Conservation (phyloP, 2,329 filamentous ascomycete genomes). For the Fusarium pilosicola region DNA sequence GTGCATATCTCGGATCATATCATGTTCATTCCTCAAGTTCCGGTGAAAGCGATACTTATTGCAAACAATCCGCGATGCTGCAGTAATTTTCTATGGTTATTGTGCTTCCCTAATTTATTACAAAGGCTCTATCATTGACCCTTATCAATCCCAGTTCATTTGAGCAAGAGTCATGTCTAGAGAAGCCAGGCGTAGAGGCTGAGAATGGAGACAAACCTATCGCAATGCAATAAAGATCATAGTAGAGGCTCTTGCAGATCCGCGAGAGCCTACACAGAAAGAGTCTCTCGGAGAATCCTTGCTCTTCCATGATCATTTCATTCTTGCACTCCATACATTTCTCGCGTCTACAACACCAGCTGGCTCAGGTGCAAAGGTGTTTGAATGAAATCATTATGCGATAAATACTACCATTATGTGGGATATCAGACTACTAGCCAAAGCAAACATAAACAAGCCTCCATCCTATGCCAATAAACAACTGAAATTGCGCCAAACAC, state of each 20-base stretch:
- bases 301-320: background rate
- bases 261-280: background rate
- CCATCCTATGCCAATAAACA: conserved; percentile 9
- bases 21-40: background rate
- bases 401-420: conserved; percentile 26
- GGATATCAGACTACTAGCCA: conserved; percentile 25
- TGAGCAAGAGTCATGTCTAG: background rate
- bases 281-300: background rate
- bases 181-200: background rate
- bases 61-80: background rate
- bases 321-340: background rate
- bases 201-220: background rate
- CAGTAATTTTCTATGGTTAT: background rate
- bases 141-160: background rate
- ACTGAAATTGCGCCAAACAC: conserved; percentile 31
- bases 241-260: background rate
- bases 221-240: too few species aligned
- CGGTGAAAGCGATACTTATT: background rate
- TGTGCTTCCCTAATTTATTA: background rate
- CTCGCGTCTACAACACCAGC: background rate
- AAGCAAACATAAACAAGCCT: conserved; percentile 12
- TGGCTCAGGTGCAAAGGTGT: background rate
- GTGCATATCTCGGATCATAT: background rate
- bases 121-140: background rate
- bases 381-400: background rate